Percentiles rank a stretch among this genome's conserved stretches.
Conservation (phyloP, 148 eudicot genomes). For the Cornus controversa region DNA sequence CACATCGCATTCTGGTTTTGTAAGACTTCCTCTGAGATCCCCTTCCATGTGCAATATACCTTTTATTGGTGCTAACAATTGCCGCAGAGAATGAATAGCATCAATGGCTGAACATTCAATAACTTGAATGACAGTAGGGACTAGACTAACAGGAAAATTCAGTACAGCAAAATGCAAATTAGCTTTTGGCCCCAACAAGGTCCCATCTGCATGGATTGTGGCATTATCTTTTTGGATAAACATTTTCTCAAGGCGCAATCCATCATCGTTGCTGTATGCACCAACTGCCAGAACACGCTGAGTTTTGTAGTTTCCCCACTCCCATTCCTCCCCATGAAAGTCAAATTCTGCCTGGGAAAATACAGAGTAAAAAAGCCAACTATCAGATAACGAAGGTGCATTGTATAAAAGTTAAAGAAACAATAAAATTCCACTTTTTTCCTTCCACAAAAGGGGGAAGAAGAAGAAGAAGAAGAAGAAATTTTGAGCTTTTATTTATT, state of each 20-base stretch:
- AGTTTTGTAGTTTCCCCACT: conserved; percentile 95
- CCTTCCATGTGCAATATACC: conserved; percentile 99
- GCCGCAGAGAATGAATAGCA: conserved; percentile 81
- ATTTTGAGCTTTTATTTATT: no score
- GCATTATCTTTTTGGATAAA: conserved; percentile 98
- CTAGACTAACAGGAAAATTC: conserved; percentile 94
- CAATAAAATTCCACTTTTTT: neutral
- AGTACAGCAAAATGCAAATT: conserved; percentile 99
- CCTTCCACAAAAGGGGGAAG: no score
- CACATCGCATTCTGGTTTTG: conserved; percentile 98
- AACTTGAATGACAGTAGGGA: conserved; percentile 88
- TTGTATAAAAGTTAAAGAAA: neutral
- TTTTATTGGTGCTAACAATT: conserved; percentile 80
- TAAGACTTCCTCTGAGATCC: conserved; percentile 90
- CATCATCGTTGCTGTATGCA: conserved; percentile 94
- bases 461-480: no score
- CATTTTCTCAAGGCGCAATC: conserved; percentile 93
- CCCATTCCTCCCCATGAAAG: conserved; percentile 99
- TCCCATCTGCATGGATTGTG: conserved; percentile 97
- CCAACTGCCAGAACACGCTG: conserved; percentile 97
- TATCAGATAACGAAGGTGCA: neutral
- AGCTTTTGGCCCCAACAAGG: conserved; percentile 87
- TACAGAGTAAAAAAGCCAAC: conserved; percentile 5
- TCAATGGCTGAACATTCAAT: conserved; percentile 90
- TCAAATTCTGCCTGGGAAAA: conserved; percentile 88